These are phyloP conservation scores for Beauveria pseudobassiana DNA, from an alignment of 2,329 filamentous ascomycete species.

Conservation along the genomic window DNA sequence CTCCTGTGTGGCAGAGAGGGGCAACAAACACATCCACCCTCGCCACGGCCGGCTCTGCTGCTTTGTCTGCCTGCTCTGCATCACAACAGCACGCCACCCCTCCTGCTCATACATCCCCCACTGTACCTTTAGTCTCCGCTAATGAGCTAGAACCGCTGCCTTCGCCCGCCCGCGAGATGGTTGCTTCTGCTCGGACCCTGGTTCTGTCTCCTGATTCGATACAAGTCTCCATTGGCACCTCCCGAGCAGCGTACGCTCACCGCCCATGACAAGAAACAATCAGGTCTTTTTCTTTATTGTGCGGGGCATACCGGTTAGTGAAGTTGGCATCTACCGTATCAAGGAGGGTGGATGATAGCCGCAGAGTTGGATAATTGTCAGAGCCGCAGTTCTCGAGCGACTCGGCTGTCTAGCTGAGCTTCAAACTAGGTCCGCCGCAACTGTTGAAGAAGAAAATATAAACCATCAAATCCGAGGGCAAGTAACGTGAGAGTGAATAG, in stretches of 20 bases:
- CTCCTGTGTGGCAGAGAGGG: neutral
- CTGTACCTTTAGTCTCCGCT: neutral
- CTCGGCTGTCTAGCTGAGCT: neutral
- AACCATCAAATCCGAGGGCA: neutral
- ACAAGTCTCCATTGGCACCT: neutral
- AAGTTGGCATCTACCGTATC: neutral
- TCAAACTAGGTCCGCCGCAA: neutral
- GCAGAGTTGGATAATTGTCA: neutral
- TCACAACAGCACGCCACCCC: neutral
- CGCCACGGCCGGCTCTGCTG: neutral
- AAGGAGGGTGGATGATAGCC: neutral
- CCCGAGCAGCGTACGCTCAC: neutral
- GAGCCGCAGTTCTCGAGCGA: neutral
- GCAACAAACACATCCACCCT: neutral
- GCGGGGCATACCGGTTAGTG: neutral
- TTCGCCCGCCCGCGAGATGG: neutral
- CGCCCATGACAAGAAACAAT: neutral
- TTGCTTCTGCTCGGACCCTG: constrained; percentile 4
- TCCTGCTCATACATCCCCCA: neutral
- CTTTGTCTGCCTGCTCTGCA: neutral
- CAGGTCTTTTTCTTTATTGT: neutral
- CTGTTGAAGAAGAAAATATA: neutral
- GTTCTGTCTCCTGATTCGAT: constrained; percentile 3
- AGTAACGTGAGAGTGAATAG: neutral
- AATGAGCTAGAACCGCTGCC: neutral